Conservation (phyloP, 2,329 filamentous ascomycete genomes). For the Diaporthe caulivora region DNA sequence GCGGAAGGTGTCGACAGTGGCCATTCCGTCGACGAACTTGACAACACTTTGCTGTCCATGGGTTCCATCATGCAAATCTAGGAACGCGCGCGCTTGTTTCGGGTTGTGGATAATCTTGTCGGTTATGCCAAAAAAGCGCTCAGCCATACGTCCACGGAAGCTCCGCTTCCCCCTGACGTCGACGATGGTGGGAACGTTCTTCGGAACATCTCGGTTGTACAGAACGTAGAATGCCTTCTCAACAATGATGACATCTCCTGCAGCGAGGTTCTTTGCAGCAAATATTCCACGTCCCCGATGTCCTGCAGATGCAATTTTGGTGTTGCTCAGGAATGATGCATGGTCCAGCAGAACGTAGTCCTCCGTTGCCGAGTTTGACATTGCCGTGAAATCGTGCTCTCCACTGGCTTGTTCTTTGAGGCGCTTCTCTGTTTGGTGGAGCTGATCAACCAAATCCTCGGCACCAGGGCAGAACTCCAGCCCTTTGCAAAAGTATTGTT, state of each 20-base stretch:
- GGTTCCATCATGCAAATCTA: conserved; percentile 39
- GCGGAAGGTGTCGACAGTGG: conserved; percentile 40
- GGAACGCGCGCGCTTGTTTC: conserved; percentile 35
- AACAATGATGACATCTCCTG: conserved; percentile 56
- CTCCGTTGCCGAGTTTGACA: conserved; percentile 42
- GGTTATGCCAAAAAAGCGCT: conserved; percentile 15
- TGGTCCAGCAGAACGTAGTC: conserved; percentile 47
- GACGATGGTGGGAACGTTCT: neutral
- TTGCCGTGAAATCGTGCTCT: conserved; percentile 47
- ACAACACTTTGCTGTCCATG: conserved; percentile 27
- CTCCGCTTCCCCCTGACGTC: conserved; percentile 4
- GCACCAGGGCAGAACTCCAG: neutral
- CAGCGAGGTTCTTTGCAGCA: conserved; percentile 50
- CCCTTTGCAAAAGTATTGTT: neutral
- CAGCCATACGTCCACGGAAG: neutral
- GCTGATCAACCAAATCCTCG: neutral
- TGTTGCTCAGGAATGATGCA: conserved; percentile 51
- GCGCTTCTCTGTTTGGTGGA: neutral
- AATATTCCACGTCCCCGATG: conserved; percentile 58
- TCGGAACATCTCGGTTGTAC: neutral
- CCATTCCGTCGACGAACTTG: conserved; percentile 36
- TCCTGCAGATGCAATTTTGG: conserved; percentile 48
- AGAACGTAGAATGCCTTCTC: conserved; percentile 52
- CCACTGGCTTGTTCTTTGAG: conserved; percentile 45
- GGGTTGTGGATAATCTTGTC: conserved; percentile 41